Percentiles rank a stretch among this genome's conserved stretches.
Conservation (phyloP, 306 rosid genomes). For the Pyrus pyrifolia region DNA sequence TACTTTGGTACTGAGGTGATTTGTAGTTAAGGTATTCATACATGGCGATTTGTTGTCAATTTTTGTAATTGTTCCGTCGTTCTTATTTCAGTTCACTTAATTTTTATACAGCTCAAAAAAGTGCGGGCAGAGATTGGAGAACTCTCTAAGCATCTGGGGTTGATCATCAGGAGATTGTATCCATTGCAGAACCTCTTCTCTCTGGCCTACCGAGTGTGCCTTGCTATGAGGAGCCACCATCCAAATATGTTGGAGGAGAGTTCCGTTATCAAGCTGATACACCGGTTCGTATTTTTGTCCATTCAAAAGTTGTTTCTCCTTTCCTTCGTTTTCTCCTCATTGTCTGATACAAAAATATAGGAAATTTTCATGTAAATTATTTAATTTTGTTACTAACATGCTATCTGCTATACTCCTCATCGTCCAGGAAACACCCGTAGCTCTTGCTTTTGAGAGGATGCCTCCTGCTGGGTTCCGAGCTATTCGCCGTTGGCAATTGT, state of each 20-base stretch:
- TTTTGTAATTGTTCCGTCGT: not conserved
- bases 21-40: conserved; percentile 4
- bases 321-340: not conserved
- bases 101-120: conserved; percentile 57
- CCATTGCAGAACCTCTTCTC: conserved; percentile 84
- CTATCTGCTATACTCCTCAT: conserved; percentile 15
- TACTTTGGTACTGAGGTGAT: too few species aligned
- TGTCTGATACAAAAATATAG: not conserved
- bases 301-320: not conserved
- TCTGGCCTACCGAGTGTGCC: conserved; percentile 66
- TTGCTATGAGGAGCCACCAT: conserved; percentile 47
- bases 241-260: conserved; percentile 89
- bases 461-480: not conserved
- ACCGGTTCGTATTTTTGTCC: conserved; percentile 46
- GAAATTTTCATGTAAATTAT: not conserved
- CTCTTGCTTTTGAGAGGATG: conserved; percentile 73
- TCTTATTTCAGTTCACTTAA: conserved; percentile 19
- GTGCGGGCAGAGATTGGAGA: conserved; percentile 75
- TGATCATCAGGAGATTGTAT: conserved; percentile 81
- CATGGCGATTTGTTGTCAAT: not conserved
- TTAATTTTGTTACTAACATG: not conserved
- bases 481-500: not conserved
- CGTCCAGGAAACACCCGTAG: conserved; percentile 71
- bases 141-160: conserved; percentile 79
- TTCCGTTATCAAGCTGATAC: conserved; percentile 74